Evolutionary conservation across 345 rosid species (phyloP).

Genomic region (Gossypium longicalyx): DNA sequence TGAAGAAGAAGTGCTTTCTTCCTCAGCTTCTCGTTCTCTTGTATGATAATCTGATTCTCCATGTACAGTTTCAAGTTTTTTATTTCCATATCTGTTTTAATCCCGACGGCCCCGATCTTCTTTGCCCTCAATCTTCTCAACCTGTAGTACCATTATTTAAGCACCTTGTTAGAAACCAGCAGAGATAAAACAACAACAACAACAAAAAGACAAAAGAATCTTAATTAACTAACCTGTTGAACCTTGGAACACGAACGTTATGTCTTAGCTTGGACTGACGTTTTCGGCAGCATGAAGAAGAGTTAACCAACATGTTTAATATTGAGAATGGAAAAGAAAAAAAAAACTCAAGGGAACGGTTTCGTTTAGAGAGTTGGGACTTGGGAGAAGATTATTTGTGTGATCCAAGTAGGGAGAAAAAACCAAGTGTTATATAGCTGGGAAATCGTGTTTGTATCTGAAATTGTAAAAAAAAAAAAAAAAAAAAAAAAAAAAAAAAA

Average conservation of each 20-base stretch:
- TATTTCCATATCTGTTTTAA: conserved; percentile 40
- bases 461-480: not conserved
- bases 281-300: conserved; percentile 20
- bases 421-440: conserved; percentile 29
- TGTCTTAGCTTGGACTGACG: conserved; percentile 20
- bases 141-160: conserved; percentile 17
- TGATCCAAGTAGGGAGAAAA: conserved; percentile 8
- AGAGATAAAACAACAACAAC: conserved; percentile 5
- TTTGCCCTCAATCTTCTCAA: conserved; percentile 26
- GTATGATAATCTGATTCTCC: conserved; percentile 61
- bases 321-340: not conserved
- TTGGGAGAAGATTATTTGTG: not conserved
- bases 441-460: conserved; percentile 8
- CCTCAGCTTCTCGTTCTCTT: conserved; percentile 66
- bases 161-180: conserved; percentile 4
- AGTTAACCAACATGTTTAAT: conserved; percentile 27
- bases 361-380: not conserved
- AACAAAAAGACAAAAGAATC: conserved; percentile 9
- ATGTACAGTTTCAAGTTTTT: conserved; percentile 57
- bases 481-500: not conserved
- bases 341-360: not conserved
- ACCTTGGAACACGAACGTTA: conserved; percentile 19
- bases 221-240: conserved; percentile 36
- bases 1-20: conserved; percentile 59
- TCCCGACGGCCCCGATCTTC: conserved; percentile 1